Conservation (phyloP, 208 protist genomes). For the Vickermania ingenoplastis region DNA sequence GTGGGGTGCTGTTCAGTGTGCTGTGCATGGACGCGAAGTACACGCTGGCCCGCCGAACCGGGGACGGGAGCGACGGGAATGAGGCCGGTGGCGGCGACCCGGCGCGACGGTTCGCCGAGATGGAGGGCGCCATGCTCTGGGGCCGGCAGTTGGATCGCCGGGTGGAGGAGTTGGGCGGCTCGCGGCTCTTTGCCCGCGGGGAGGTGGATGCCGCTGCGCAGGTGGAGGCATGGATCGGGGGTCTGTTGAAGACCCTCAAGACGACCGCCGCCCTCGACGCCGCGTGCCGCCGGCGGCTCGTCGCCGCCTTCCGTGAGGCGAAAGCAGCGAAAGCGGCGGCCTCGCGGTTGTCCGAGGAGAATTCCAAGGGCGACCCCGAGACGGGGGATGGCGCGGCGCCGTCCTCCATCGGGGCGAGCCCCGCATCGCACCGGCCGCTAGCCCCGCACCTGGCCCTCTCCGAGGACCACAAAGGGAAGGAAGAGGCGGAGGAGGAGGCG, state of each 20-base stretch:
- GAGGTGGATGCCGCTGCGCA: slow-evolving; percentile 48
- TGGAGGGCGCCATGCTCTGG: slow-evolving; percentile 22
- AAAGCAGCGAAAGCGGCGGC: not conserved
- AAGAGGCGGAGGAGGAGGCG: not conserved
- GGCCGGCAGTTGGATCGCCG: slow-evolving; percentile 35
- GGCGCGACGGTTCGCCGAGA: slow-evolving; percentile 13
- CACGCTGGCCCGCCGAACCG: slow-evolving; percentile 14
- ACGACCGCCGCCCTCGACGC: not conserved
- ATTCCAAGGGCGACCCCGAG: not conserved
- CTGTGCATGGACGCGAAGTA: no score
- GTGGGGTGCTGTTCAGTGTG: slow-evolving; percentile 33
- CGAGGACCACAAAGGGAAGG: no score
- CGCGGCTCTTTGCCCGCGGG: slow-evolving; percentile 37
- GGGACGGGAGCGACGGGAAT: not conserved
- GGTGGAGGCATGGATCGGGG: slow-evolving; percentile 32
- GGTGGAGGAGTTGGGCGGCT: slow-evolving; percentile 44
- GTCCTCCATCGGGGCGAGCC: not conserved
- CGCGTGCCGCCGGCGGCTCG: not conserved
- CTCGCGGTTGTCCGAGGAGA: not conserved
- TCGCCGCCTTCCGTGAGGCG: not conserved
- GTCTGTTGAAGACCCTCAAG: slow-evolving; percentile 7
- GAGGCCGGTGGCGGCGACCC: not conserved
- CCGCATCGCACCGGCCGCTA: not conserved
- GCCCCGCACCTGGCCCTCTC: no score
- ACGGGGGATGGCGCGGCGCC: not conserved